phyloP scores from a whole-genome alignment of 257 asterid genomes.

The Voacanga thouarsii region DNA sequence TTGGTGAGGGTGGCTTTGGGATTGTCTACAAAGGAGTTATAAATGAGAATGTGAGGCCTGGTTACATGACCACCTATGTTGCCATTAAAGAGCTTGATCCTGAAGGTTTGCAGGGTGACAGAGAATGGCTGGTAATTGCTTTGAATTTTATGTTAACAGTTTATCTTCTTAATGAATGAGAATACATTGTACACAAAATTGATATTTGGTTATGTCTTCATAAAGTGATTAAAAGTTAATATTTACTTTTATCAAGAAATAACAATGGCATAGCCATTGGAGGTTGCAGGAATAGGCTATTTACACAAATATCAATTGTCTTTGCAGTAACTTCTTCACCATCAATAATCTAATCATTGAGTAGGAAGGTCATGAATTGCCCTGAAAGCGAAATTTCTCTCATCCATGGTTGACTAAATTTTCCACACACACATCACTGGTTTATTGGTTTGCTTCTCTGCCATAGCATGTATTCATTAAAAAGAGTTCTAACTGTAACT shows the following conservation, averaged over 20 bases:
- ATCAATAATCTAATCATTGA: not conserved
- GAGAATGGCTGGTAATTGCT: conserved; percentile 78
- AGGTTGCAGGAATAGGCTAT: not conserved
- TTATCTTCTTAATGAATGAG: not conserved
- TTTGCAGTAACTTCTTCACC: not conserved
- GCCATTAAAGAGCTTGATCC: conserved; percentile 95
- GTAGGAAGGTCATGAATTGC: not conserved
- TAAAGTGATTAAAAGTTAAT: not conserved
- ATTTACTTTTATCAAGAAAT: not conserved
- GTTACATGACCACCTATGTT: conserved; percentile 55
- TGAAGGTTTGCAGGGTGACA: conserved; percentile 87
- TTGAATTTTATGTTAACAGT: not conserved
- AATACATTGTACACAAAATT: not conserved
- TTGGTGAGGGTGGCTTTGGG: conserved; percentile 95
- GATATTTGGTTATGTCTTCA: not conserved
- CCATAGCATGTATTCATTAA: not conserved
- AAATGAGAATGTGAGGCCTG: conserved; percentile 63
- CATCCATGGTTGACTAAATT: not conserved
- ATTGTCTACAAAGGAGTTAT: conserved; percentile 86
- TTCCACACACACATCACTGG: not conserved
- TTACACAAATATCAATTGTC: not conserved
- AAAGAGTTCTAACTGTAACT: not conserved
- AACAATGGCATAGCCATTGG: conserved; percentile 1
- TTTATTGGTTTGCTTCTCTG: not conserved
- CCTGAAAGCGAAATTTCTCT: not conserved